These are phyloP conservation scores for Paraphaeosphaeria sporulosa DNA, from an alignment of 2,329 filamentous ascomycete genomes.

Conservation along the genomic window DNA sequence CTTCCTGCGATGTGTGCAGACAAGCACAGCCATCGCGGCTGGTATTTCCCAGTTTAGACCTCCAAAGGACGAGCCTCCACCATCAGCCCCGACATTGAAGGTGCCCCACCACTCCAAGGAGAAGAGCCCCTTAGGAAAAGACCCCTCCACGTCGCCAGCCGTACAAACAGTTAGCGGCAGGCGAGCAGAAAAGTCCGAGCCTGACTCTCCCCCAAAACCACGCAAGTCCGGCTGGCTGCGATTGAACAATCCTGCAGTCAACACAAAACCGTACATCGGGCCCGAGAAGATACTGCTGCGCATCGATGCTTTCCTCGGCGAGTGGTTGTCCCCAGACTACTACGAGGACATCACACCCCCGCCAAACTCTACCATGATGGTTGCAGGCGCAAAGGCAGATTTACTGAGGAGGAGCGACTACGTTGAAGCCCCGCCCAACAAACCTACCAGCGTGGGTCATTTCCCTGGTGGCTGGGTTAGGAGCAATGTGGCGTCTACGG, in stretches of 20 bases:
- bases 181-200: conserved; percentile 47
- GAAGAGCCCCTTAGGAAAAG: conserved; percentile 24
- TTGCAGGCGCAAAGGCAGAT: conserved; percentile 87
- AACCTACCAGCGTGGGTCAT: conserved; percentile 54
- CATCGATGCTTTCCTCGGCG: conserved; percentile 90
- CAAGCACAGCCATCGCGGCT: conserved; percentile 84
- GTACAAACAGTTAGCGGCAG: conserved; percentile 28
- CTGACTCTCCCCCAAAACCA: neutral
- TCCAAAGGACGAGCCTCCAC: conserved; percentile 25
- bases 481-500: conserved; percentile 29
- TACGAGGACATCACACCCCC: conserved; percentile 92
- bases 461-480: conserved; percentile 66
- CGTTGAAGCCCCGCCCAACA: conserved; percentile 55
- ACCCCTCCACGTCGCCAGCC: conserved; percentile 27
- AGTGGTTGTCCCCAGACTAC: conserved; percentile 94
- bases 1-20: conserved; percentile 91
- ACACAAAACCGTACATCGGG: conserved; percentile 42
- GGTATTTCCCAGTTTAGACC: conserved; percentile 74
- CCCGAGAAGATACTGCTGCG: conserved; percentile 63
- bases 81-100: conserved; percentile 31
- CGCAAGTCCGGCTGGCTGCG: conserved; percentile 5
- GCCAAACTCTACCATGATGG: conserved; percentile 84
- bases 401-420: conserved; percentile 77
- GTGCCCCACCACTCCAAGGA: conserved; percentile 26
- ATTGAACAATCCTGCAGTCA: conserved; percentile 37